Conservation (phyloP, 2,329 filamentous ascomycete genomes). For the Fusarium chaquense region DNA sequence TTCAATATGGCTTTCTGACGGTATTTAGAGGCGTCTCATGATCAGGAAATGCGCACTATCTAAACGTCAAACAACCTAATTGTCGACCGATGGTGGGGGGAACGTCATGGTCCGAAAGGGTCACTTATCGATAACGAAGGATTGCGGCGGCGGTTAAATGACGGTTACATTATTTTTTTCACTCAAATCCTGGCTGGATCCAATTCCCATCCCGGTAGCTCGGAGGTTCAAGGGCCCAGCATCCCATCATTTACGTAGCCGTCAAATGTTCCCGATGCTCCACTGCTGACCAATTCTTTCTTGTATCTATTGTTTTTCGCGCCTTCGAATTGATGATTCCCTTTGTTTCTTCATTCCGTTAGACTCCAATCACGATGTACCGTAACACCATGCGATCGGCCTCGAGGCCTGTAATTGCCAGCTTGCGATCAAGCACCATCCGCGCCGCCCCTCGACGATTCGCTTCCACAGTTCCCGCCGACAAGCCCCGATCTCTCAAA, state of each 20-base stretch:
- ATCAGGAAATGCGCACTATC: constrained; percentile 20
- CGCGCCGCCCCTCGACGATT: constrained; percentile 61
- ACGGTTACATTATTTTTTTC: constrained; percentile 37
- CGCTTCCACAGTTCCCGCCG: constrained; percentile 66
- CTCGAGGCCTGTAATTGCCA: constrained; percentile 58
- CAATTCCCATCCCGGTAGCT: not conserved
- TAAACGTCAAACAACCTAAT: not conserved
- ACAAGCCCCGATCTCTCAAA: constrained; percentile 85
- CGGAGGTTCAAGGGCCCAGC: constrained; percentile 26
- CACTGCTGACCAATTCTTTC: constrained; percentile 44
- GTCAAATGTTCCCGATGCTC: constrained; percentile 24
- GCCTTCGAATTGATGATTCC: constrained; percentile 3
- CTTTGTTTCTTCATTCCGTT: constrained; percentile 12
- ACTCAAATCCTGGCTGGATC: constrained; percentile 21
- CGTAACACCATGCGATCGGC: constrained; percentile 63
- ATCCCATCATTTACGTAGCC: constrained; percentile 27
- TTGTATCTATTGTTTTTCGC: constrained; percentile 24
- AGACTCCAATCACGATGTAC: constrained; percentile 58
- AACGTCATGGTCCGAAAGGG: constrained; percentile 33
- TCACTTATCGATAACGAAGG: constrained; percentile 27
- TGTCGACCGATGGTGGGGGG: constrained; percentile 18
- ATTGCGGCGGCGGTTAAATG: constrained; percentile 35
- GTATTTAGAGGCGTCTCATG: constrained; percentile 15
- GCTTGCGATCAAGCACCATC: constrained; percentile 56
- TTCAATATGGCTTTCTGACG: not conserved